Evolutionary conservation across 352 stramenopile species (phyloP).

Genomic region (Phytopythium sindhum): DNA sequence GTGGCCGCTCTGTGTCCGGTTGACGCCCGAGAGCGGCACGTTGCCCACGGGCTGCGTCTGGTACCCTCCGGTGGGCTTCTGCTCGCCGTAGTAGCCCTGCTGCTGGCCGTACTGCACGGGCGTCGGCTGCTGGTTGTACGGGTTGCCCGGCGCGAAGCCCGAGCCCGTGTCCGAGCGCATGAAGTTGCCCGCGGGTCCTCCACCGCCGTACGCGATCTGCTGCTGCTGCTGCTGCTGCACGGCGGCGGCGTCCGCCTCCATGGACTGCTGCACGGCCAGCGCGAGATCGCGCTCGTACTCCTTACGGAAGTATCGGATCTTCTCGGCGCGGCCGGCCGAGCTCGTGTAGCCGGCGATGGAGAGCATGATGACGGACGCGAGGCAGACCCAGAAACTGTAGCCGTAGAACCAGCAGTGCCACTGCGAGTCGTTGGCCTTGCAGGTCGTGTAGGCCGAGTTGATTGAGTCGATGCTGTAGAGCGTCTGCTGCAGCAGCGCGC

Average conservation of each 20-base stretch:
- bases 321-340: constrained; percentile 74
- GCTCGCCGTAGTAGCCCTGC: constrained; percentile 21
- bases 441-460: constrained; percentile 70
- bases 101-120: constrained; percentile 27
- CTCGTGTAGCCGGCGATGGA: constrained; percentile 77
- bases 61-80: constrained; percentile 27
- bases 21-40: constrained; percentile 22
- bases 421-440: constrained; percentile 57
- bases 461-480: constrained; percentile 79
- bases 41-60: constrained; percentile 29
- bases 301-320: constrained; percentile 84
- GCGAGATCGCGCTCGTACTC: constrained; percentile 77
- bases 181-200: constrained; percentile 29
- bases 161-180: constrained; percentile 38
- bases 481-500: constrained; percentile 68
- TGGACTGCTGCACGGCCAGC: constrained; percentile 70
- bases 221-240: constrained; percentile 9
- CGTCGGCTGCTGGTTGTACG: constrained; percentile 20
- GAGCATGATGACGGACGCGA: constrained; percentile 76
- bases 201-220: neutral
- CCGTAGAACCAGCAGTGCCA: constrained; percentile 88
- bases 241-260: constrained; percentile 44
- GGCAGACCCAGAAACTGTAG: constrained; percentile 83
- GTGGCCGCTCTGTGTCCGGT: constrained; percentile 27
- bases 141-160: constrained; percentile 22